These are phyloP conservation scores for Fragosphaeria purpurea DNA, from an alignment of 2,329 filamentous ascomycete genomes.

Conservation along the genomic window DNA sequence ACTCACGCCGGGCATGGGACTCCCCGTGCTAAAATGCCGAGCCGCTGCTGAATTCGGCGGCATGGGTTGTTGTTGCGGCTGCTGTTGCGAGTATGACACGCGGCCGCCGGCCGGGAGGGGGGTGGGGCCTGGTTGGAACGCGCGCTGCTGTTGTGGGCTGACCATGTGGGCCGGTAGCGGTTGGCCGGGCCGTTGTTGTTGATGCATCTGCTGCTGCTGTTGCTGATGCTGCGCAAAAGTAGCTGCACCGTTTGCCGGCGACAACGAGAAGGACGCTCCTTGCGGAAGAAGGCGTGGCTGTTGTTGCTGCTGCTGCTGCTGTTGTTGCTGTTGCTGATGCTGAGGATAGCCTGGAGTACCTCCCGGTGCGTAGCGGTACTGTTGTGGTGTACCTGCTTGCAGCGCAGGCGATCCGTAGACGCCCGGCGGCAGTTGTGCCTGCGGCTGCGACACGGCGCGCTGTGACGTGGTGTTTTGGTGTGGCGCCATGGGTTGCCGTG, in stretches of 20 bases:
- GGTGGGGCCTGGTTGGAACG: no score
- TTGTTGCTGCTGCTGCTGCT: slow-evolving; percentile 24
- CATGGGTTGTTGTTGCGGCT: slow-evolving; percentile 16
- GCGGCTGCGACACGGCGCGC: slow-evolving; percentile 19
- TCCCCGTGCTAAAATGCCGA: slow-evolving; percentile 21
- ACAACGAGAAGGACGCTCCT: slow-evolving; percentile 20
- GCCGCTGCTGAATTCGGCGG: slow-evolving; percentile 15
- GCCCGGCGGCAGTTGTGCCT: slow-evolving; percentile 25
- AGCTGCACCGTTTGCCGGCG: slow-evolving; percentile 34
- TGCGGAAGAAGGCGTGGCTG: slow-evolving; percentile 16
- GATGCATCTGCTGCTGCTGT: slow-evolving; percentile 26
- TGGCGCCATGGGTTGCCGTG: slow-evolving; percentile 1
- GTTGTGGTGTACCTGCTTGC: slow-evolving; percentile 29
- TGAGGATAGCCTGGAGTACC: slow-evolving; percentile 11
- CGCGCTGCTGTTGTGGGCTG: no score
- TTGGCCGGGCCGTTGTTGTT: slow-evolving; percentile 24
- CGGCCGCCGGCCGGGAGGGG: no score
- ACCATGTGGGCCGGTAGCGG: background rate
- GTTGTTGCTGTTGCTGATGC: slow-evolving; percentile 17
- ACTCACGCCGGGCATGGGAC: slow-evolving; percentile 14
- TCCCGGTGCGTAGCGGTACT: slow-evolving; percentile 26
- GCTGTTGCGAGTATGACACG: slow-evolving; percentile 13
- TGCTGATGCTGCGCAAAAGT: slow-evolving; percentile 27
- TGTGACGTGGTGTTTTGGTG: slow-evolving; percentile 8
- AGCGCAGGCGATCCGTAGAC: slow-evolving; percentile 27